A percentile compares a stretch with the other conserved stretches of the same genome.
Conservation (phyloP, 83 land plant genomes). For the Thuja plicata region DNA sequence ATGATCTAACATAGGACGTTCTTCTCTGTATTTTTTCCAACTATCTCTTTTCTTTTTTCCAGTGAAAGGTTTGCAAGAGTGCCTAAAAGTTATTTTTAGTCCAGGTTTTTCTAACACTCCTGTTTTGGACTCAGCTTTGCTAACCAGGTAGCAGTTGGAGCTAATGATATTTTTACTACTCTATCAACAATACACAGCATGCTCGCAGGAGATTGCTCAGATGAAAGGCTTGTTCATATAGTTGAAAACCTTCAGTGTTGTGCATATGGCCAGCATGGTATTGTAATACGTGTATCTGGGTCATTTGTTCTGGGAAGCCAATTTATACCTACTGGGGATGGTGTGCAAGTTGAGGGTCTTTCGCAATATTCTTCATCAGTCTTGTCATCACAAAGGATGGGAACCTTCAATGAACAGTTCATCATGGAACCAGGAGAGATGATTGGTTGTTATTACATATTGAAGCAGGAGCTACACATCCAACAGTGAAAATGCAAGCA, state of each 20-base stretch:
- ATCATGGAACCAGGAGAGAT: slow-evolving; percentile 70
- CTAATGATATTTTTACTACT: slow-evolving; percentile 60
- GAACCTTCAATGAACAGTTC: slow-evolving; percentile 88
- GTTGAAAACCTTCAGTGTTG: slow-evolving; percentile 94
- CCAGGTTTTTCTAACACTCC: neutral
- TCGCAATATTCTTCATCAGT: slow-evolving; percentile 62
- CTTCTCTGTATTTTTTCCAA: neutral
- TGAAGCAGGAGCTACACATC: slow-evolving; percentile 85
- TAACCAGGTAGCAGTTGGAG: slow-evolving; percentile 61
- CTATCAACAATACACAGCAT: slow-evolving; percentile 66
- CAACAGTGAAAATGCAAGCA: slow-evolving; percentile 29
- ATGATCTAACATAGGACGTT: neutral
- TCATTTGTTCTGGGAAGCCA: slow-evolving; percentile 92
- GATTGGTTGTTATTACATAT: slow-evolving; percentile 67
- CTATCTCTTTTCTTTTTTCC: neutral
- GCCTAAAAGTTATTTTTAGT: slow-evolving; percentile 2
- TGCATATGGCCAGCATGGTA: slow-evolving; percentile 71
- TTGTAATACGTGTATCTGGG: slow-evolving; percentile 92
- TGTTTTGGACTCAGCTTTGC: slow-evolving; percentile 53
- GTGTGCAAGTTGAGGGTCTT: slow-evolving; percentile 91
- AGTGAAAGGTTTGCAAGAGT: neutral
- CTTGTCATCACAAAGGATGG: slow-evolving; percentile 59
- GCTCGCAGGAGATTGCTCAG: slow-evolving; percentile 74
- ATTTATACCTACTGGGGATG: slow-evolving; percentile 89
- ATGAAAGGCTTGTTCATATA: slow-evolving; percentile 87